phyloP scores from a whole-genome alignment of 768 basidiomycete species.

The Astraeus odoratus region DNA sequence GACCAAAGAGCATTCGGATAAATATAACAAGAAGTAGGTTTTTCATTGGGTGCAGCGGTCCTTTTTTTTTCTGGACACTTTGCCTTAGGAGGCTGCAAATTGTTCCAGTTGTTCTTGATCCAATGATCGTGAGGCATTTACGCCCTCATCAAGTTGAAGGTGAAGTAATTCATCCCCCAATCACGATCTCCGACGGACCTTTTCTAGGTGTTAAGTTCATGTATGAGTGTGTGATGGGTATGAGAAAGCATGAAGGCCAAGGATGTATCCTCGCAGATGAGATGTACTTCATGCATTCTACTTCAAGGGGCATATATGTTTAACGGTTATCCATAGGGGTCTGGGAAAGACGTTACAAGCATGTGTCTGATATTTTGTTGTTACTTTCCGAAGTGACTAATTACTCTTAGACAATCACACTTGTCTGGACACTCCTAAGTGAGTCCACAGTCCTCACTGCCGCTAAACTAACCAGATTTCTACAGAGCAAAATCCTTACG shows the following conservation, averaged over 20 bases:
- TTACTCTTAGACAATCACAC: conserved; percentile 59
- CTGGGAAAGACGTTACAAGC: conserved; percentile 94
- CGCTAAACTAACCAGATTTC: neutral
- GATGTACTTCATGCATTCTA: conserved; percentile 46
- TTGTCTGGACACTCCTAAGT: conserved; percentile 92
- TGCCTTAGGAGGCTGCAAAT: conserved; percentile 52
- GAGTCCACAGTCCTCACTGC: conserved; percentile 20
- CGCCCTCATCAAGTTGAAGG: conserved; percentile 91
- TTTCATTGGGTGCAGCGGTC: neutral
- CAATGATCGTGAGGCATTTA: conserved; percentile 66
- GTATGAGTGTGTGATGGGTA: conserved; percentile 94
- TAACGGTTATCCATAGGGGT: conserved; percentile 51
- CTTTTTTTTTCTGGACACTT: conserved; percentile 1
- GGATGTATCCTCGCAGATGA: conserved; percentile 98
- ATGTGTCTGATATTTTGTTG: conserved; percentile 3
- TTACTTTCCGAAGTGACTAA: conserved; percentile 7
- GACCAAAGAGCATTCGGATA: conserved; percentile 54
- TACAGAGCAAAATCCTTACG: conserved; percentile 80
- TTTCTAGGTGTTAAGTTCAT: conserved; percentile 71
- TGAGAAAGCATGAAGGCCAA: conserved; percentile 83
- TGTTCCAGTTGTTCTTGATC: conserved; percentile 86
- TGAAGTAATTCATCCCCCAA: conserved; percentile 16
- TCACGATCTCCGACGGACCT: neutral
- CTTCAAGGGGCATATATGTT: conserved; percentile 6
- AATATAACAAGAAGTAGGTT: conserved; percentile 63